phyloP scores from a whole-genome alignment of 2,329 filamentous ascomycete species.

The Fusarium nodosum region DNA sequence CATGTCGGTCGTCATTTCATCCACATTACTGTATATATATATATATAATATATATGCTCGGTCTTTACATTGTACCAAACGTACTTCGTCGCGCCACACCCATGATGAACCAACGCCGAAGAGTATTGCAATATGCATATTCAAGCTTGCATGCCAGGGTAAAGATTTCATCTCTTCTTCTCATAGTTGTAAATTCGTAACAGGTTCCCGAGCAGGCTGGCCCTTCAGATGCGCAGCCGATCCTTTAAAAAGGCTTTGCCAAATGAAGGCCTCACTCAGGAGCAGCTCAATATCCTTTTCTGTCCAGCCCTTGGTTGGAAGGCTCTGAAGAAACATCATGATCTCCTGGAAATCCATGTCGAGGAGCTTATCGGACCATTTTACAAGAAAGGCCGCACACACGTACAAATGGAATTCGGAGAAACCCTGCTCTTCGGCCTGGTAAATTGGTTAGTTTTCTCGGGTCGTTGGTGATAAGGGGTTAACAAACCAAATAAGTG shows the following conservation, averaged over 20 bases:
- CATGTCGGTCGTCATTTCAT: slow-evolving; percentile 34
- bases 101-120: slow-evolving; percentile 23
- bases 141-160: neutral
- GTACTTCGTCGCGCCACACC: slow-evolving; percentile 6
- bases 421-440: slow-evolving; percentile 99
- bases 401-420: slow-evolving; percentile 99
- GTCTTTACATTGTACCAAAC: slow-evolving; percentile 11
- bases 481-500: slow-evolving; percentile 87
- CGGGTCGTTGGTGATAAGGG: neutral
- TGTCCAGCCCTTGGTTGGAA: slow-evolving; percentile 94
- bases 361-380: slow-evolving; percentile 94
- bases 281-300: slow-evolving; percentile 98
- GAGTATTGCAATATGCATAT: slow-evolving; percentile 14
- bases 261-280: slow-evolving; percentile 96
- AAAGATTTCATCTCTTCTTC: slow-evolving; percentile 23
- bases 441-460: slow-evolving; percentile 9
- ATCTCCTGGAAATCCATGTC: slow-evolving; percentile 99
- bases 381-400: slow-evolving; percentile 96
- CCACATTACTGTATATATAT: slow-evolving; percentile 42
- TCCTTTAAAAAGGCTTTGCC: slow-evolving; percentile 97
- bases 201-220: slow-evolving; percentile 55
- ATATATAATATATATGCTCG: slow-evolving; percentile 32
- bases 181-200: slow-evolving; percentile 56
- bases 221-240: slow-evolving; percentile 88
- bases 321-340: slow-evolving; percentile 98